Evolutionary conservation across 768 basidiomycete genomes (phyloP).

Genomic region (Lyophyllum decastes): DNA sequence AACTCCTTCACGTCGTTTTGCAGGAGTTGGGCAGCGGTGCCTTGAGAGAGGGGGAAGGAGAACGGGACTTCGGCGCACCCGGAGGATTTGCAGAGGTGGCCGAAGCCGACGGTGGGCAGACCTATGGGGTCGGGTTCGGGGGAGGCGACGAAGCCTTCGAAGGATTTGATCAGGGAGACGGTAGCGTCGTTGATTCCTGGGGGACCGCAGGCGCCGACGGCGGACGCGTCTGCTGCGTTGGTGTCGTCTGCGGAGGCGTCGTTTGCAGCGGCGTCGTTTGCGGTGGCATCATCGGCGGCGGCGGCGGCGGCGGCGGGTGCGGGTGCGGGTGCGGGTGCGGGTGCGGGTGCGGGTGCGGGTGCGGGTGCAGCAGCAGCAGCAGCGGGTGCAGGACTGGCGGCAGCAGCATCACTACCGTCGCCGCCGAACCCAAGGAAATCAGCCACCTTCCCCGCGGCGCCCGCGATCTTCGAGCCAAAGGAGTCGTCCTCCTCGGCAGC

Average conservation of each 20-base stretch:
- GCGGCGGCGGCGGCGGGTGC: neutral
- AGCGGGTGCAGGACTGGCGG: slow-evolving; percentile 11
- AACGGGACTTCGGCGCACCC: slow-evolving; percentile 22
- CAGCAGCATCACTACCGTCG: neutral
- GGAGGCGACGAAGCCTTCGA: slow-evolving; percentile 29
- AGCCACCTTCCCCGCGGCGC: neutral
- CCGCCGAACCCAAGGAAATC: slow-evolving; percentile 1
- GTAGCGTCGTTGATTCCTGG: slow-evolving; percentile 25
- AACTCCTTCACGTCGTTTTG: slow-evolving; percentile 24
- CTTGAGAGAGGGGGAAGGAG: slow-evolving; percentile 26
- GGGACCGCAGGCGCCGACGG: slow-evolving; percentile 6
- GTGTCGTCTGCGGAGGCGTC: neutral
- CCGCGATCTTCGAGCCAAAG: neutral
- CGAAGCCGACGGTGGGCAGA: slow-evolving; percentile 32
- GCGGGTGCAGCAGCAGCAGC: slow-evolving; percentile 5
- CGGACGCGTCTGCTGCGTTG: neutral
- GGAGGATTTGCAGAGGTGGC: slow-evolving; percentile 26
- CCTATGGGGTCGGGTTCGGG: slow-evolving; percentile 31
- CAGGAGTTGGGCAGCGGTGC: slow-evolving; percentile 27
- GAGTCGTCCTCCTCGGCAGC: neutral
- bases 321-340: neutral
- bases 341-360: neutral
- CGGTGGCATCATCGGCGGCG: neutral
- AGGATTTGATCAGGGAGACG: slow-evolving; percentile 26
- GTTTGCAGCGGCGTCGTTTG: neutral